These are phyloP conservation scores for Phytophthora pluvialis DNA, from an alignment of 352 stramenopile species.

Conservation along the genomic window DNA sequence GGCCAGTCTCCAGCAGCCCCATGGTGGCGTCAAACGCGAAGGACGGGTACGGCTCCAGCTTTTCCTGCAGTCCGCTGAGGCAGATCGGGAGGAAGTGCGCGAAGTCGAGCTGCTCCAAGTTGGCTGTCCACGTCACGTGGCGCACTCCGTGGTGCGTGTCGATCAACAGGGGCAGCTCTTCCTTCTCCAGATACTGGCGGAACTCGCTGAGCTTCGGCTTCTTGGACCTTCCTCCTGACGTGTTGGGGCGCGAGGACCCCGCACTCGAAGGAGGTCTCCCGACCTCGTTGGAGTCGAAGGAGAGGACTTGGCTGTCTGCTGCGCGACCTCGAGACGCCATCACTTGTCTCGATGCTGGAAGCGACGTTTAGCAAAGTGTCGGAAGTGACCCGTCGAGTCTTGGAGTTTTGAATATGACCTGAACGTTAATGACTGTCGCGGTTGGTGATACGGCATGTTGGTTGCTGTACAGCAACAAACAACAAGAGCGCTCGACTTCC, in stretches of 20 bases:
- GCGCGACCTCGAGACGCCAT: slow-evolving; percentile 28
- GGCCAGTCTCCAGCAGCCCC: slow-evolving; percentile 62
- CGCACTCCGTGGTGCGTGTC: slow-evolving; percentile 49
- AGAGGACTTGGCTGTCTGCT: slow-evolving; percentile 58
- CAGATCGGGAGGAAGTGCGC: slow-evolving; percentile 77
- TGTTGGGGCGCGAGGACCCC: slow-evolving; percentile 37
- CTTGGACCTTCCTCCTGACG: slow-evolving; percentile 58
- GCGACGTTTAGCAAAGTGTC: slow-evolving; percentile 1
- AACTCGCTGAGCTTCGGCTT: slow-evolving; percentile 77
- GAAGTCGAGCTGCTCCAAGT: slow-evolving; percentile 65
- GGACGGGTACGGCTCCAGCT: slow-evolving; percentile 71
- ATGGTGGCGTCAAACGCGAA: slow-evolving; percentile 78
- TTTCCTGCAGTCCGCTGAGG: slow-evolving; percentile 71
- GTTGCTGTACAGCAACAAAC: too few relatives aligned
- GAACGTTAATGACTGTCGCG: too few relatives aligned
- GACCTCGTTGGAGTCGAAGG: slow-evolving; percentile 42
- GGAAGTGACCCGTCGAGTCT: too few relatives aligned
- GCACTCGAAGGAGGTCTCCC: slow-evolving; percentile 10
- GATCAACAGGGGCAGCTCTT: slow-evolving; percentile 70
- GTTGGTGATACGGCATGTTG: too few relatives aligned
- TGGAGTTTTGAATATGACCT: too few relatives aligned
- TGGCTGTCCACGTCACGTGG: slow-evolving; percentile 62
- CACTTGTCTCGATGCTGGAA: background rate
- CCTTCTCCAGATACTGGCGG: slow-evolving; percentile 68
- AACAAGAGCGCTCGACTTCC: too few relatives aligned